Conservation (phyloP, 345 rosid species). For the Pseudoturritis turrita region DNA sequence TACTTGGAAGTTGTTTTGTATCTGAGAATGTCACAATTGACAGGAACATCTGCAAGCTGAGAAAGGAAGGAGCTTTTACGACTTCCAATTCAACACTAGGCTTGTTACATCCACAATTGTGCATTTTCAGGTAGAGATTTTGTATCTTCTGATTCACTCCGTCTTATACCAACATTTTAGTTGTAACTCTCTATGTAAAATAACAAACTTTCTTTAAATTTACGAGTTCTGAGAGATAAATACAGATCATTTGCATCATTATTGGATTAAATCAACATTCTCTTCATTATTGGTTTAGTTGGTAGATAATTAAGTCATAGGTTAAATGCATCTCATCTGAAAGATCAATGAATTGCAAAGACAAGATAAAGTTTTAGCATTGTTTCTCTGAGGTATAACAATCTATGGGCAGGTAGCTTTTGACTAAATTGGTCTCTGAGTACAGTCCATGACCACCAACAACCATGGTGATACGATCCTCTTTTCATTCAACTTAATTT, state of each 20-base stretch:
- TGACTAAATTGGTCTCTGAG: background rate
- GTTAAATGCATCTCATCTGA: background rate
- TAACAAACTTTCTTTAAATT: background rate
- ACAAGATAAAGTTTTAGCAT: background rate
- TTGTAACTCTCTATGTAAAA: background rate
- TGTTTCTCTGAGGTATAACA: background rate
- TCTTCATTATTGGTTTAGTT: background rate
- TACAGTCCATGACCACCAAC: background rate
- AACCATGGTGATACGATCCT: background rate
- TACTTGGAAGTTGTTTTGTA: background rate
- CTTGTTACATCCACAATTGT: constrained; percentile 72
- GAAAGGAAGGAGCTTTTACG: constrained; percentile 60
- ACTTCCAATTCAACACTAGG: constrained; percentile 78
- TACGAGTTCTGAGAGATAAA: background rate
- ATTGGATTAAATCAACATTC: background rate
- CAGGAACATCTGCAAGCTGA: constrained; percentile 63
- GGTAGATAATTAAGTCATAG: background rate
- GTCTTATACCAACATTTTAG: background rate
- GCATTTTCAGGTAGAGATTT: constrained; percentile 75
- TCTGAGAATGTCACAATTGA: constrained; percentile 16
- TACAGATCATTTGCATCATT: background rate
- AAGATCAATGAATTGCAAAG: background rate
- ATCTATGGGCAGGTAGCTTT: background rate
- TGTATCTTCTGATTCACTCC: background rate
- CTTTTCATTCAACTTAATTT: background rate